Conservation (phyloP, 495 filamentous ascomycete genomes). For the Annulohypoxylon maeteangense region DNA sequence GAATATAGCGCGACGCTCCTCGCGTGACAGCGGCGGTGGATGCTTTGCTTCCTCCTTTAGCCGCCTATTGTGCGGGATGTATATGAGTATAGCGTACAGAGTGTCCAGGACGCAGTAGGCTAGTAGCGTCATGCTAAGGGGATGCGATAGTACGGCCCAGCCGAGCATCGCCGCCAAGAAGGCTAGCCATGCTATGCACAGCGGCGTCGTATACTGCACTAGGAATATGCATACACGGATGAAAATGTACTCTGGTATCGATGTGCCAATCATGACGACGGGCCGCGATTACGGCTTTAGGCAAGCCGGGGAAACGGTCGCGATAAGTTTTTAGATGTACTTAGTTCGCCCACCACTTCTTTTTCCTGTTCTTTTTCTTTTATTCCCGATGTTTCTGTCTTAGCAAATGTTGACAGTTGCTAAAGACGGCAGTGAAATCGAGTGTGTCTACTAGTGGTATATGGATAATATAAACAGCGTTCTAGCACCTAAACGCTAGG, state of each 20-base stretch:
- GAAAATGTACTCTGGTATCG: constrained; percentile 51
- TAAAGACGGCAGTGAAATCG: neutral
- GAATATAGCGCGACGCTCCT: constrained; percentile 63
- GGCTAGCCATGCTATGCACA: constrained; percentile 59
- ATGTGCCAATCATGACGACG: constrained; percentile 50
- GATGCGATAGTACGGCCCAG: constrained; percentile 36
- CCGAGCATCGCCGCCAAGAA: constrained; percentile 49
- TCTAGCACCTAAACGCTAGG: neutral
- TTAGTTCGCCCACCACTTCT: constrained; percentile 14
- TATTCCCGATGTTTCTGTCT: neutral
- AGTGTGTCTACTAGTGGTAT: neutral
- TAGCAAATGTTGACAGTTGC: neutral
- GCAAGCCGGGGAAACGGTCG: constrained; percentile 21
- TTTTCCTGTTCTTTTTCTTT: no score
- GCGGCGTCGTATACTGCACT: constrained; percentile 63
- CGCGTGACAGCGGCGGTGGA: constrained; percentile 56
- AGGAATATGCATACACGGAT: constrained; percentile 62
- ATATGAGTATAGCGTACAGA: constrained; percentile 65
- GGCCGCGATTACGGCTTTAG: constrained; percentile 36
- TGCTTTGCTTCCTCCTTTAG: constrained; percentile 64
- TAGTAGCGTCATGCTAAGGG: constrained; percentile 42
- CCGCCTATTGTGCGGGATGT: constrained; percentile 61
- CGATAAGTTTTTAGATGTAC: constrained; percentile 17
- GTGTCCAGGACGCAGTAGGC: constrained; percentile 58
- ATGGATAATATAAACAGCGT: neutral